Evolutionary conservation across 1,284 basidiomycete genomes (phyloP).

Genomic region (Boletus smithii): DNA sequence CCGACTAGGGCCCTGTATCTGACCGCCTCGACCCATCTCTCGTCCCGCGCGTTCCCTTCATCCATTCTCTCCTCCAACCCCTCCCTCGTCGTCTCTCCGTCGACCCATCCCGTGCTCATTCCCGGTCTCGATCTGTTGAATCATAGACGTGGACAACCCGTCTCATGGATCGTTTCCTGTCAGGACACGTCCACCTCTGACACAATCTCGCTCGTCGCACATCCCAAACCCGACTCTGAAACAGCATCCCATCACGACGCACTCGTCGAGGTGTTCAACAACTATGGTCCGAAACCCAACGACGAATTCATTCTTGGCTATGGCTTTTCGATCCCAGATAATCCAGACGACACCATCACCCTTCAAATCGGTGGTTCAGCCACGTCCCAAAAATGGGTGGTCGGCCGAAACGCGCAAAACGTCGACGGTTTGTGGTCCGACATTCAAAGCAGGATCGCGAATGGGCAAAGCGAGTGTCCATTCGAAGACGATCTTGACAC

Average conservation of each 20-base stretch:
- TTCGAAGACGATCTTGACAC: constrained; percentile 64
- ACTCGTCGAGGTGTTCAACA: constrained; percentile 74
- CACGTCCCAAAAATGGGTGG: constrained; percentile 49
- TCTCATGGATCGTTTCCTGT: constrained; percentile 75
- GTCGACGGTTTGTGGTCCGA: constrained; percentile 61
- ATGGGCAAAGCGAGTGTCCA: constrained; percentile 35
- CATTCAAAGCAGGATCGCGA: constrained; percentile 44
- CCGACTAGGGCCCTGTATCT: constrained; percentile 66
- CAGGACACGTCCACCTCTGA: too few species aligned
- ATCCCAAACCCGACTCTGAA: constrained; percentile 9
- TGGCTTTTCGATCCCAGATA: constrained; percentile 73
- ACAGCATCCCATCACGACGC: neutral
- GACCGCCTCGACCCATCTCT: constrained; percentile 70
- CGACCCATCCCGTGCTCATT: constrained; percentile 74
- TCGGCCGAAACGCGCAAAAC: constrained; percentile 56
- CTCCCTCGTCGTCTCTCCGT: constrained; percentile 45
- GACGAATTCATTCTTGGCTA: constrained; percentile 85
- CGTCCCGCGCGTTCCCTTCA: constrained; percentile 87
- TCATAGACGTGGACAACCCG: constrained; percentile 67
- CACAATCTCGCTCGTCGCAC: constrained; percentile 39
- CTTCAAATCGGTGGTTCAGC: constrained; percentile 64
- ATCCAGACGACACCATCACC: constrained; percentile 82
- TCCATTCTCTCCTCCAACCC: constrained; percentile 62
- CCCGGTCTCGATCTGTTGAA: constrained; percentile 86
- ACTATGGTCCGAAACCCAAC: constrained; percentile 84